A percentile compares a stretch with the other conserved stretches of the same genome.
Conservation (phyloP, 208 protist species). For the Wallacemonas sp. region DNA sequence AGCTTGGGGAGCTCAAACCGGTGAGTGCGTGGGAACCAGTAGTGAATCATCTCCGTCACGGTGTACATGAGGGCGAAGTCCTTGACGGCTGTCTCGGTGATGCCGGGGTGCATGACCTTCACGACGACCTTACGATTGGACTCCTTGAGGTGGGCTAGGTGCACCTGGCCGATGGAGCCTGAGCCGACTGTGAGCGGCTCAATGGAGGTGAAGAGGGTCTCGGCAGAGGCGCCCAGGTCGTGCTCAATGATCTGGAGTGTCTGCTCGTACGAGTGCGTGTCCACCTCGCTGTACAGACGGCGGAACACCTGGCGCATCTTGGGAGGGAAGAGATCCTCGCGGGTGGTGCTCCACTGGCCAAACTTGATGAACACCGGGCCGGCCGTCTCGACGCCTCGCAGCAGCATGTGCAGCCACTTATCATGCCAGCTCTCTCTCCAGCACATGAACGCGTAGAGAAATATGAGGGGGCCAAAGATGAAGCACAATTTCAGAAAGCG, state of each 20-base stretch:
- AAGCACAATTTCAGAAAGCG: conserved; percentile 58
- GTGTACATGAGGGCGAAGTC: conserved; percentile 83
- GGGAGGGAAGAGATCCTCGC: conserved; percentile 85
- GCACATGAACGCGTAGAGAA: conserved; percentile 79
- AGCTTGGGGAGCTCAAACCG: conserved; percentile 67
- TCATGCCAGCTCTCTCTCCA: conserved; percentile 50
- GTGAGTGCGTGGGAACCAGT: conserved; percentile 36
- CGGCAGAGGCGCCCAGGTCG: conserved; percentile 64
- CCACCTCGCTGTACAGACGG: conserved; percentile 79
- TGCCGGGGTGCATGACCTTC: conserved; percentile 90
- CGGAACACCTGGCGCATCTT: conserved; percentile 77
- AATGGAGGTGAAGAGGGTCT: conserved; percentile 68
- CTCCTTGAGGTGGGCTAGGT: conserved; percentile 71
- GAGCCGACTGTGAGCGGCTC: conserved; percentile 74
- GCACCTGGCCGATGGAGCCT: conserved; percentile 92
- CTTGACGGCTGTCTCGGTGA: conserved; percentile 83
- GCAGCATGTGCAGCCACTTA: conserved; percentile 68
- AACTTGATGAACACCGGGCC: conserved; percentile 92
- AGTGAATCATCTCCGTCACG: conserved; percentile 38
- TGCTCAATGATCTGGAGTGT: conserved; percentile 75
- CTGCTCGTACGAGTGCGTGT: conserved; percentile 65
- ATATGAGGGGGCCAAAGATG: conserved; percentile 73
- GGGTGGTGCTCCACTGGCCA: conserved; percentile 90
- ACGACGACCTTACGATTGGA: conserved; percentile 71
- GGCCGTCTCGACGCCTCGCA: conserved; percentile 71